Conservation (phyloP, 2,329 filamentous ascomycete species). For the Penicillium sp. region DNA sequence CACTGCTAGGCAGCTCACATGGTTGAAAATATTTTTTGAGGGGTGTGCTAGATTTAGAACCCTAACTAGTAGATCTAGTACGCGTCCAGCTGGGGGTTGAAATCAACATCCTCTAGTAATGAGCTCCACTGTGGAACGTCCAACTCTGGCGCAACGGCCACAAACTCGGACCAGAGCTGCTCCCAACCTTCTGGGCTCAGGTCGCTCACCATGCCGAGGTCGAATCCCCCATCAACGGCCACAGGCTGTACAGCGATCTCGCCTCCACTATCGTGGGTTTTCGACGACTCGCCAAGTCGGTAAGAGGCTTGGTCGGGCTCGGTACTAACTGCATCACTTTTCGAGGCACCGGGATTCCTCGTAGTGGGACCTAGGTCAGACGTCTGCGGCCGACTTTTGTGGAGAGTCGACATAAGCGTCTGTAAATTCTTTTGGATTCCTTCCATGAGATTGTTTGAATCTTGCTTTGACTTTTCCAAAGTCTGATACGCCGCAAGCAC, state of each 20-base stretch:
- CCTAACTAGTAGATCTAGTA: not conserved
- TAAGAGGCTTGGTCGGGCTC: not conserved
- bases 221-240: not conserved
- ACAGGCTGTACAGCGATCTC: not conserved
- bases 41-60: not conserved
- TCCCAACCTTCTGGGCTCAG: slow-evolving; percentile 17
- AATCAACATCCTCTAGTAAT: slow-evolving; percentile 23
- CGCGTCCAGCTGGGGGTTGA: slow-evolving; percentile 11
- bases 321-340: not conserved
- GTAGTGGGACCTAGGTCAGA: not conserved
- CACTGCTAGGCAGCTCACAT: too few species aligned
- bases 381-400: slow-evolving; percentile 12
- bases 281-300: not conserved
- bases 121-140: slow-evolving; percentile 25
- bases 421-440: slow-evolving; percentile 23
- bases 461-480: slow-evolving; percentile 20
- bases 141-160: slow-evolving; percentile 22
- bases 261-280: not conserved
- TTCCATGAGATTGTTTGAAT: slow-evolving; percentile 19
- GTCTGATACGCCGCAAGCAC: slow-evolving; percentile 21
- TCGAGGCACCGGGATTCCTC: not conserved
- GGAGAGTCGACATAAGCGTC: slow-evolving; percentile 19
- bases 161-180: slow-evolving; percentile 22
- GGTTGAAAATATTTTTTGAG: too few species aligned
- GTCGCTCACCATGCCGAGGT: slow-evolving; percentile 6